Percentiles rank a stretch among this genome's conserved stretches.
These are phyloP conservation scores for Suillus tomentosus DNA, from an alignment of 768 basidiomycete genomes.

Conservation along the genomic window DNA sequence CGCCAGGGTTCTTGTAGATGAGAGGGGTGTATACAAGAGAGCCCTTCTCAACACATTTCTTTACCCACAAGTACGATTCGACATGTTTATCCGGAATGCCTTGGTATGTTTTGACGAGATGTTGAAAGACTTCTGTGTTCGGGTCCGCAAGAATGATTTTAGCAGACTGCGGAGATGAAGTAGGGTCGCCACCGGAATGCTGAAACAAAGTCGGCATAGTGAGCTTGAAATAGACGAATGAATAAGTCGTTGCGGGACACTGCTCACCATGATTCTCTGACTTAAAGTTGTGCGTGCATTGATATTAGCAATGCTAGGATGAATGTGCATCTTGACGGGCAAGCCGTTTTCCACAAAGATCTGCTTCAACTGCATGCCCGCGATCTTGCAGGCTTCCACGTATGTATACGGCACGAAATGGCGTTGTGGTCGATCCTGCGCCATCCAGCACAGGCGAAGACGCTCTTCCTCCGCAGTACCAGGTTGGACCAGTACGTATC, in stretches of 20 bases:
- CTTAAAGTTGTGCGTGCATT: conserved; percentile 68
- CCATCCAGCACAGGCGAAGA: conserved; percentile 73
- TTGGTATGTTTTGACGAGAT: conserved; percentile 73
- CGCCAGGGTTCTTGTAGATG: conserved; percentile 84
- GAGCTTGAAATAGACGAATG: conserved; percentile 2
- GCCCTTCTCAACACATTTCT: conserved; percentile 76
- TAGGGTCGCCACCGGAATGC: conserved; percentile 83
- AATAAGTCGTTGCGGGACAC: conserved; percentile 11
- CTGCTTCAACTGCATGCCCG: conserved; percentile 70
- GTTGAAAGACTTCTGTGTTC: conserved; percentile 73
- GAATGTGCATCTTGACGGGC: conserved; percentile 78
- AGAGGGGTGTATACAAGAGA: conserved; percentile 68
- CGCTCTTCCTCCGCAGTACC: conserved; percentile 73
- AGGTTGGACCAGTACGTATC: conserved; percentile 71
- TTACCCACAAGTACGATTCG: conserved; percentile 83
- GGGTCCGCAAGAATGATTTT: conserved; percentile 81
- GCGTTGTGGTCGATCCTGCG: conserved; percentile 68
- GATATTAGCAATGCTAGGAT: conserved; percentile 76
- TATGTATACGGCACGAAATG: conserved; percentile 82
- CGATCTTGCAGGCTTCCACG: conserved; percentile 83
- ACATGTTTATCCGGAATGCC: conserved; percentile 71
- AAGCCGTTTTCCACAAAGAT: conserved; percentile 68
- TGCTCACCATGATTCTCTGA: conserved; percentile 67
- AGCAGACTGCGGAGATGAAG: conserved; percentile 68
- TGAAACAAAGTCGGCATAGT: conserved; percentile 27